phyloP scores from a whole-genome alignment of 139 green algal species.

The Micractinium conductrix region DNA sequence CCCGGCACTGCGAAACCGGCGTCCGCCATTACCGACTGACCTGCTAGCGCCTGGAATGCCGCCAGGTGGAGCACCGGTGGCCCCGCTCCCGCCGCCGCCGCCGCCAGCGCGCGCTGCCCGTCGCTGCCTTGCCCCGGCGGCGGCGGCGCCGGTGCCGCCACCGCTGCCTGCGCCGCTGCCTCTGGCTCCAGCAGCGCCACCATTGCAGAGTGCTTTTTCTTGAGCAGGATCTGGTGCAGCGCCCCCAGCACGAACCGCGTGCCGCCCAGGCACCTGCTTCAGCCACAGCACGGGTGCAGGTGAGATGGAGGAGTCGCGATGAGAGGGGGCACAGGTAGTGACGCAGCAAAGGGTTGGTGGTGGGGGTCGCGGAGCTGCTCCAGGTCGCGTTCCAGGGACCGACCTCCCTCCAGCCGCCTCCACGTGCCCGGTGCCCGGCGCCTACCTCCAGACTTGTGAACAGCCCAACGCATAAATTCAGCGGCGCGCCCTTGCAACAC shows the following conservation, averaged over 20 bases:
- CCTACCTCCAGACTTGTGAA: too few species aligned
- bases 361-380: too few species aligned
- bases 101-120: not conserved
- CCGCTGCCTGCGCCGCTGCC: conserved; percentile 9
- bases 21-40: not conserved
- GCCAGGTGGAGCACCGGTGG: conserved; percentile 12
- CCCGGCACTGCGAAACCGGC: not conserved
- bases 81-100: not conserved
- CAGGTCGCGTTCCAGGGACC: too few species aligned
- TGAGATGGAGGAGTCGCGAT: not conserved
- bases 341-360: too few species aligned
- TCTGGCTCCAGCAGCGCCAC: conserved; percentile 39
- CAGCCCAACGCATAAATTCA: too few species aligned
- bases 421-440: too few species aligned
- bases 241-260: conserved; percentile 73
- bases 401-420: too few species aligned
- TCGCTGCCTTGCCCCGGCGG: not conserved
- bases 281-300: not conserved
- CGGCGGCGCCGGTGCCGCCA: not conserved
- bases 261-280: conserved; percentile 75
- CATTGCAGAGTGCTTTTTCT: not conserved
- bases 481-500: too few species aligned
- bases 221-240: conserved; percentile 65
- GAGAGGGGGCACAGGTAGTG: not conserved
- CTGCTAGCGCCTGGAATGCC: not conserved